Base-by-base conservation (phyloP, 2,329 filamentous ascomycete species). In the Sporothrix inflata region DNA sequence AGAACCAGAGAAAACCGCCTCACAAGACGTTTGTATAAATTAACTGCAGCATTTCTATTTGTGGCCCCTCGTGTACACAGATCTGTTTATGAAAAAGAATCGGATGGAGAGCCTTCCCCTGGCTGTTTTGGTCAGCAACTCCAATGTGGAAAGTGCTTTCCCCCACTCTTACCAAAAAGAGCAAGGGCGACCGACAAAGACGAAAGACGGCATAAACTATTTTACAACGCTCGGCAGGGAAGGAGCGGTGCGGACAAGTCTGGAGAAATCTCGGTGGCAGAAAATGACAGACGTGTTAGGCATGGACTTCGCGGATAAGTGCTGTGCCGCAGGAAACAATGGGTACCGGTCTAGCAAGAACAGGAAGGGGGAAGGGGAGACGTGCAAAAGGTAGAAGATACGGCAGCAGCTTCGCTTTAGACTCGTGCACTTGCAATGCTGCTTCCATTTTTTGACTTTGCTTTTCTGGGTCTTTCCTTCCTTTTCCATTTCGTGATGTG, bases 141-240 rank as follows among this genome's bases (percentile, higher is more conserved):
- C 38, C 7, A 45, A 61, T 40, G 34, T 38, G 57, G 57, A 61
- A 61, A 61, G 60, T 65, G 38, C 60, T 2, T 38, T 16, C 60
- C 69, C 69, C 55, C 55, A 51, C 45, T 55, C 14, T 30, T 21
- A 27, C 69, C 42, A 65, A 65, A 38, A 27, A 71, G 19, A 24
- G 55, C 12, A 19, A n/a, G 27, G 51, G 55, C 21, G 45, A 47
- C n/a, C 14, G 9, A 63, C 8, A 21, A 21, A 2, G 27, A 24
- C 8, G 38, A 34, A 47, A 7, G 38, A 38, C 69, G 57, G 69
- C 69, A 71, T 63, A n/a, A 71, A 63, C 45, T 21, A 53, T 40
- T 51, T 70, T 49, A 63, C n/a, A 40, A 53, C 14, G 6, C 57
- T 40, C 57, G 55, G 55, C 55, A 51, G 6, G 45, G 57, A 71